Evolutionary conservation across 1,284 basidiomycete species (phyloP).

Genomic region (Somion occarium): DNA sequence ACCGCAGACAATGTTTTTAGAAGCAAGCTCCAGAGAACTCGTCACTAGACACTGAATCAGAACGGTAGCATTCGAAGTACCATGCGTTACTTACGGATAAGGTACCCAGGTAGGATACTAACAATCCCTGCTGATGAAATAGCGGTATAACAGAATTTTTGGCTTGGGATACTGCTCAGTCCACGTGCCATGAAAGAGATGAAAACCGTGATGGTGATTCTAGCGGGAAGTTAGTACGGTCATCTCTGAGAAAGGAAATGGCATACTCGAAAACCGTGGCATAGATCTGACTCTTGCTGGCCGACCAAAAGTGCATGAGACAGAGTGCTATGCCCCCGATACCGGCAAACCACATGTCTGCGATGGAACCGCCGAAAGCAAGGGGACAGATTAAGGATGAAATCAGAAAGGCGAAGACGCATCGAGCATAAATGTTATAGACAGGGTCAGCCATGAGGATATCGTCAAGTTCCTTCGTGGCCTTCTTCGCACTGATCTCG

Average conservation of each 20-base stretch:
- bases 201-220: constrained; percentile 80
- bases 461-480: constrained; percentile 44
- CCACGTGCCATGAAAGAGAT: constrained; percentile 79
- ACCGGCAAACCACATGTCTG: constrained; percentile 84
- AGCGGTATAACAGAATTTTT: constrained; percentile 83
- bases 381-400: constrained; percentile 76
- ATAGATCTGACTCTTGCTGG: constrained; percentile 71
- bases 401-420: constrained; percentile 63
- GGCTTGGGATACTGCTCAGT: constrained; percentile 66
- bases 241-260: constrained; percentile 2
- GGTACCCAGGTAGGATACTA: constrained; percentile 77
- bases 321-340: constrained; percentile 59
- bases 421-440: constrained; percentile 58
- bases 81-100: constrained; percentile 60
- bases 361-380: constrained; percentile 82
- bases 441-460: constrained; percentile 51
- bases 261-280: constrained; percentile 87
- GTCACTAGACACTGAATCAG: constrained; percentile 52
- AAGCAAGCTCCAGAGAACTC: constrained; percentile 82
- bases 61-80: too few species aligned
- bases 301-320: constrained; percentile 67
- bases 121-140: constrained; percentile 83
- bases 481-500: constrained; percentile 76
- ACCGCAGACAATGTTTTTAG: constrained; percentile 84
- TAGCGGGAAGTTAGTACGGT: constrained; percentile 23